Conservation (phyloP, 179 eudicot genomes). For the Spergularia azorica region DNA sequence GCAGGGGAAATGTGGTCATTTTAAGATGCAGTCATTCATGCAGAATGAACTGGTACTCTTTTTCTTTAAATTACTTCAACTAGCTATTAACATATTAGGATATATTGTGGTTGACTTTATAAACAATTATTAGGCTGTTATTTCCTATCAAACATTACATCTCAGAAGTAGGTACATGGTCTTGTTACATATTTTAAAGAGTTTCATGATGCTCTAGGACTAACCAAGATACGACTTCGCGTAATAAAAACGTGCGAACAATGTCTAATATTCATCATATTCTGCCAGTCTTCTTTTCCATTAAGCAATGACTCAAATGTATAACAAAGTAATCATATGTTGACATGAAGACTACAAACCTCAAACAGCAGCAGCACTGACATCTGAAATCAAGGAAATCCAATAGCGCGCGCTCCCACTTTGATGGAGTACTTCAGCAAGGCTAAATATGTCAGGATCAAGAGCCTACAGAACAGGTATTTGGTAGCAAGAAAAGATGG, state of each 20-base stretch:
- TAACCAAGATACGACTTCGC: background rate
- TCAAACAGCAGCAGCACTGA: background rate
- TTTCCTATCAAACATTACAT: no score
- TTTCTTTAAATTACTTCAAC: background rate
- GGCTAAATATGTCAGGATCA: constrained; percentile 27
- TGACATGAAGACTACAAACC: constrained; percentile 3
- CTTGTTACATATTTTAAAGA: background rate
- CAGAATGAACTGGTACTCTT: no score
- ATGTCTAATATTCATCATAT: background rate
- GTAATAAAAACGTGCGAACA: constrained; percentile 11
- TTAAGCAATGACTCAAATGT: background rate
- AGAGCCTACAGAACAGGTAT: constrained; percentile 30
- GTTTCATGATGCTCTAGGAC: background rate
- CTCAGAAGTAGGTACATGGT: no score
- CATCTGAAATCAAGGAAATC: background rate
- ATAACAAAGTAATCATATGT: constrained; percentile 10
- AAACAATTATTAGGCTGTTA: no score
- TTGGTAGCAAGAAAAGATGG: constrained; percentile 34
- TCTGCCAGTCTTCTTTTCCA: background rate
- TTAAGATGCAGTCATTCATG: no score
- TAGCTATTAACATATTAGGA: background rate
- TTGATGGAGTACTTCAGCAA: constrained; percentile 33
- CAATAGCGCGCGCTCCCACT: background rate
- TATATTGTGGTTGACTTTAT: background rate
- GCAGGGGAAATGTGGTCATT: no score